Percentiles rank a stretch among this genome's conserved stretches.
Conservation (phyloP, 208 protist species). For the Leishmania turanica region DNA sequence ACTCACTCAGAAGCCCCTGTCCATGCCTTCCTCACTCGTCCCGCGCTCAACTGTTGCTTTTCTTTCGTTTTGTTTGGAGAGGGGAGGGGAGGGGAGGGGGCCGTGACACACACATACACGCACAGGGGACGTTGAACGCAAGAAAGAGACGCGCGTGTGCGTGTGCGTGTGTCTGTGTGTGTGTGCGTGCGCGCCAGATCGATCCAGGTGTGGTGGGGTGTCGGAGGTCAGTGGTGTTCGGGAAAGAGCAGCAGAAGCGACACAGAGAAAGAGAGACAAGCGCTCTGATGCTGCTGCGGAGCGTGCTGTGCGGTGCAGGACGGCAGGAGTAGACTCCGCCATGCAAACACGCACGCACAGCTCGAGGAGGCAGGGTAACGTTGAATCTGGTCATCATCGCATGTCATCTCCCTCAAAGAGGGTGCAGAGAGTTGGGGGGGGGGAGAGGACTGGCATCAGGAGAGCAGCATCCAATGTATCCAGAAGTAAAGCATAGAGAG, state of each 20-base stretch:
- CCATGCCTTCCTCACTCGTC: not conserved
- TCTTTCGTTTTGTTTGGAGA: not conserved
- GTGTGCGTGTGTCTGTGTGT: no score
- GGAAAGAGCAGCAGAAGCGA: not conserved
- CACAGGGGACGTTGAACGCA: not conserved
- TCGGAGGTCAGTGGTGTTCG: not conserved
- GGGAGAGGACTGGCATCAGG: not conserved
- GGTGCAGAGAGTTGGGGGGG: not conserved
- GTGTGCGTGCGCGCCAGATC: no score
- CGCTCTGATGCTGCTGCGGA: not conserved
- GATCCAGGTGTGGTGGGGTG: not conserved
- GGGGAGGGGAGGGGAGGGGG: not conserved
- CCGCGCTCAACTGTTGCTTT: not conserved
- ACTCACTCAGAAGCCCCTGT: not conserved
- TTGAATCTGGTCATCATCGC: constrained; percentile 8
- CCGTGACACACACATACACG: no score
- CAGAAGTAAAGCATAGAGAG: not conserved
- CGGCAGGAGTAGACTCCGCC: not conserved
- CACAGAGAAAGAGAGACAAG: not conserved
- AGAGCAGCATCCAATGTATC: not conserved
- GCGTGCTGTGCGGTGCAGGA: not conserved
- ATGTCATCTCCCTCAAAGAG: constrained; percentile 4
- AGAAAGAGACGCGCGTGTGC: no score
- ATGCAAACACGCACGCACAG: not conserved
- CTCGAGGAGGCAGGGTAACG: not conserved